phyloP scores from a whole-genome alignment of 2,329 filamentous ascomycete species.

The Domatiomyces globalis region DNA sequence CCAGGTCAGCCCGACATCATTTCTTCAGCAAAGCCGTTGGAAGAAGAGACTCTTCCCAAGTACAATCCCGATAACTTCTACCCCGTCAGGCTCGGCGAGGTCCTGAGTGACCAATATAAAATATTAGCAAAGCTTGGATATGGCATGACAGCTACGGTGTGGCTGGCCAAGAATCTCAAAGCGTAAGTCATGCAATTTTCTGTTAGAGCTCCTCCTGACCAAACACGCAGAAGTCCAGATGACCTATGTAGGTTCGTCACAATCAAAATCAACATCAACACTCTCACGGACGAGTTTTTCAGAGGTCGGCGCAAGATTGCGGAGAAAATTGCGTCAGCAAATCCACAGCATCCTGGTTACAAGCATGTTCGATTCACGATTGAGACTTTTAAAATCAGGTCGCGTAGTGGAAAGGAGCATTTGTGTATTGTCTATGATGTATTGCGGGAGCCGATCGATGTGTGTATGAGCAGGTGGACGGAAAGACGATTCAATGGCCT shows the following conservation, averaged over 20 bases:
- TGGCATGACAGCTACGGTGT: slow-evolving; percentile 31
- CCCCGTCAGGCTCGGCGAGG: slow-evolving; percentile 26
- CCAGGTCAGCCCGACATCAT: slow-evolving; percentile 10
- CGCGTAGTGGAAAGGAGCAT: slow-evolving; percentile 12
- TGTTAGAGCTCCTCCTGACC: neutral
- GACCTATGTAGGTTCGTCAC: slow-evolving; percentile 21
- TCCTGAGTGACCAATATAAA: slow-evolving; percentile 27
- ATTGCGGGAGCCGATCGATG: slow-evolving; percentile 27
- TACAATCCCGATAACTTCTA: slow-evolving; percentile 27
- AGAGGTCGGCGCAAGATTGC: slow-evolving; percentile 20
- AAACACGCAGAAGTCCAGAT: slow-evolving; percentile 7
- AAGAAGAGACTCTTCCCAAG: slow-evolving; percentile 28
- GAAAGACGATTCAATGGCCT: slow-evolving; percentile 19
- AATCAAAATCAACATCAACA: slow-evolving; percentile 24
- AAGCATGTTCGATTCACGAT: slow-evolving; percentile 23
- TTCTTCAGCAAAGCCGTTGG: slow-evolving; percentile 19
- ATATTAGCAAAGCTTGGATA: slow-evolving; percentile 29
- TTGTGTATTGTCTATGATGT: slow-evolving; percentile 27
- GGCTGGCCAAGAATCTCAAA: slow-evolving; percentile 28
- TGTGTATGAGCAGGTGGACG: slow-evolving; percentile 23
- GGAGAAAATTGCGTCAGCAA: slow-evolving; percentile 22
- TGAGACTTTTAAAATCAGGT: slow-evolving; percentile 23
- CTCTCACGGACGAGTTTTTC: slow-evolving; percentile 16
- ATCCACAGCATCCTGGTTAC: slow-evolving; percentile 24
- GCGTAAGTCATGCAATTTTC: slow-evolving; percentile 9